These are phyloP conservation scores for Aureobasidium pullulans DNA, from an alignment of 2,329 filamentous ascomycete species.

Conservation along the genomic window DNA sequence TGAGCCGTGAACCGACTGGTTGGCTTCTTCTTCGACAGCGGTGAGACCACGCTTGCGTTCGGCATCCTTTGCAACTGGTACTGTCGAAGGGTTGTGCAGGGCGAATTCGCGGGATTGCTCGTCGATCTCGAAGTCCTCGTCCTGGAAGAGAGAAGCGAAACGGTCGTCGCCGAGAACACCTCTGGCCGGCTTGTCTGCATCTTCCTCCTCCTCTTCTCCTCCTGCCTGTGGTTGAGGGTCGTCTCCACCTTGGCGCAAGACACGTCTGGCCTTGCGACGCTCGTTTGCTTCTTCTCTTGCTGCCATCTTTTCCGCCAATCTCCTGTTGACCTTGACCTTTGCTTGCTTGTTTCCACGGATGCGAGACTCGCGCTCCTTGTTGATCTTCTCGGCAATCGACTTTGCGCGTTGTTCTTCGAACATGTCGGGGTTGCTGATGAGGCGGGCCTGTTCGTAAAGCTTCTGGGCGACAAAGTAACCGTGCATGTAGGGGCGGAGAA, in stretches of 20 bases:
- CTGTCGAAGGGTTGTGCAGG: conserved; percentile 80
- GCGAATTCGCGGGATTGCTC: conserved; percentile 83
- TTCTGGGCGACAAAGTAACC: conserved; percentile 96
- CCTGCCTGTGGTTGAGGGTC: conserved; percentile 26
- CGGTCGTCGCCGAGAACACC: conserved; percentile 72
- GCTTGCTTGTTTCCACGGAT: conserved; percentile 87
- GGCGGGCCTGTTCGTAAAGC: conserved; percentile 85
- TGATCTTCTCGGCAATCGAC: conserved; percentile 87
- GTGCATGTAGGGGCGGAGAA: conserved; percentile 96
- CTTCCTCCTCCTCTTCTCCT: conserved; percentile 45
- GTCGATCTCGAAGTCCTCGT: conserved; percentile 87
- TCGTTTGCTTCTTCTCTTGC: conserved; percentile 63
- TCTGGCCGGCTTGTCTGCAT: conserved; percentile 18
- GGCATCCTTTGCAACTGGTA: conserved; percentile 27
- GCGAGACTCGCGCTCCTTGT: conserved; percentile 90
- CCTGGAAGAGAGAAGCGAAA: conserved; percentile 83
- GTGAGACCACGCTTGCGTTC: conserved; percentile 43
- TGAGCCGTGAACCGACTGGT: conserved; percentile 35
- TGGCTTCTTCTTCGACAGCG: conserved; percentile 53
- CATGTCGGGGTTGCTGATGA: conserved; percentile 89
- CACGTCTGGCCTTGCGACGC: conserved; percentile 37
- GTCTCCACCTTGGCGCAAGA: conserved; percentile 54
- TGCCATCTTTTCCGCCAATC: conserved; percentile 54
- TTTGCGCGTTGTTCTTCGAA: conserved; percentile 90
- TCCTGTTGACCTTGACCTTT: conserved; percentile 79